These are phyloP conservation scores for Syzygium oleosum DNA, from an alignment of 345 rosid species.

Conservation along the genomic window DNA sequence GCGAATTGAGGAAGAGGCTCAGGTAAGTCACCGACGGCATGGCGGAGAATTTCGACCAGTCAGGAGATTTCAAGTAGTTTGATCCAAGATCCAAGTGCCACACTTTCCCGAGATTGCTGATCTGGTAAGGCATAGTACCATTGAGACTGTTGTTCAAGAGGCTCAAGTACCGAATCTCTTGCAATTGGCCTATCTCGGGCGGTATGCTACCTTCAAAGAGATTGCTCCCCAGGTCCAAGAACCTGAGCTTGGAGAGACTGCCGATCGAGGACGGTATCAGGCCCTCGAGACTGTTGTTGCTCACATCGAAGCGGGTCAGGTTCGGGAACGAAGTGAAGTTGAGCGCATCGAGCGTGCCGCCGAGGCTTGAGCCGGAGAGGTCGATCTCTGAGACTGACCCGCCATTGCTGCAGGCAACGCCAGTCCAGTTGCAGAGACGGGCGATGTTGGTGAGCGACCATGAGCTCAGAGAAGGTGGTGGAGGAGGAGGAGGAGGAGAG, in stretches of 20 bases:
- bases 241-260: not conserved
- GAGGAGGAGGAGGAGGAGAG: not conserved
- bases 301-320: slow-evolving; percentile 41
- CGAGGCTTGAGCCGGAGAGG: slow-evolving; percentile 24
- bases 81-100: slow-evolving; percentile 44
- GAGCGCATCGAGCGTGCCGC: slow-evolving; percentile 28
- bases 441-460: slow-evolving; percentile 44
- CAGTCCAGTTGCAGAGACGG: slow-evolving; percentile 61
- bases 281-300: slow-evolving; percentile 33
- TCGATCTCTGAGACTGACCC: slow-evolving; percentile 21
- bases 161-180: not conserved
- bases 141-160: not conserved
- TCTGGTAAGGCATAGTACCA: slow-evolving; percentile 33
- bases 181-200: not conserved
- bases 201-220: not conserved
- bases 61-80: slow-evolving; percentile 38
- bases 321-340: slow-evolving; percentile 39
- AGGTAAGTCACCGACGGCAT: slow-evolving; percentile 44
- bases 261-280: not conserved
- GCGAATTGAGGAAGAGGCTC: slow-evolving; percentile 19
- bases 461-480: slow-evolving; percentile 28
- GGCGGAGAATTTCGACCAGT: slow-evolving; percentile 41
- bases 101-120: slow-evolving; percentile 39
- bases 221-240: not conserved
- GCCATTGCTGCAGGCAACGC: slow-evolving; percentile 27